Conservation (phyloP, 768 basidiomycete species). For the Lactarius sp. region DNA sequence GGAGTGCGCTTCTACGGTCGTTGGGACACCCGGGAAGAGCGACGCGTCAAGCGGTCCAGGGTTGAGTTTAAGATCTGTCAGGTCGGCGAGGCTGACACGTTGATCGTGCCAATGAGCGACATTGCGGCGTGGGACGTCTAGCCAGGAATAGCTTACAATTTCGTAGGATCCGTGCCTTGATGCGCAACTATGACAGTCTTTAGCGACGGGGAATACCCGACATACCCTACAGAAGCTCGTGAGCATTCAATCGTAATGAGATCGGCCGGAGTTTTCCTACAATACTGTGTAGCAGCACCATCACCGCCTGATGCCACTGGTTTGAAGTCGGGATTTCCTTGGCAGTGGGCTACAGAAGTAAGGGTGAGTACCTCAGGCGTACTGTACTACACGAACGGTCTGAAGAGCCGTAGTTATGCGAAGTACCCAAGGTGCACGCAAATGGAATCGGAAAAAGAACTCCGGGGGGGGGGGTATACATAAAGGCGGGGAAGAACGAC, state of each 20-base stretch:
- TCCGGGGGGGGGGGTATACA: too few species aligned
- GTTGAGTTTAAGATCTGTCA: slow-evolving; percentile 43
- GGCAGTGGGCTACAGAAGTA: slow-evolving; percentile 37
- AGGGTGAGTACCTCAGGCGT: background rate
- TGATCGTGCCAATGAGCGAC: background rate
- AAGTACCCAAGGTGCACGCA: too few species aligned
- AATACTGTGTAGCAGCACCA: slow-evolving; percentile 41
- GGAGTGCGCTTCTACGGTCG: slow-evolving; percentile 39
- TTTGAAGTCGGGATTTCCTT: slow-evolving; percentile 43
- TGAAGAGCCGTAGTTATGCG: too few species aligned
- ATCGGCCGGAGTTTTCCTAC: slow-evolving; percentile 26
- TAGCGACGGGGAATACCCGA: slow-evolving; percentile 44
- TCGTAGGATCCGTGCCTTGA: slow-evolving; percentile 35
- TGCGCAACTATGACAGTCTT: slow-evolving; percentile 36
- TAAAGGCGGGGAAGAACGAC: too few species aligned
- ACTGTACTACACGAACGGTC: too few species aligned
- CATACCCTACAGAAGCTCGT: slow-evolving; percentile 39
- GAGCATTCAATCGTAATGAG: background rate
- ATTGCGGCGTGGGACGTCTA: background rate
- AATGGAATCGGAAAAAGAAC: too few species aligned
- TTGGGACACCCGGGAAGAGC: slow-evolving; percentile 47
- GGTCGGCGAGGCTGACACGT: slow-evolving; percentile 31
- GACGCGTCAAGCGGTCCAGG: slow-evolving; percentile 34
- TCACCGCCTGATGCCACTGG: slow-evolving; percentile 48
- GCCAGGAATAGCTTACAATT: slow-evolving; percentile 29